phyloP scores from a whole-genome alignment of 2,329 filamentous ascomycete genomes.

The Pochonia chlamydosporia region DNA sequence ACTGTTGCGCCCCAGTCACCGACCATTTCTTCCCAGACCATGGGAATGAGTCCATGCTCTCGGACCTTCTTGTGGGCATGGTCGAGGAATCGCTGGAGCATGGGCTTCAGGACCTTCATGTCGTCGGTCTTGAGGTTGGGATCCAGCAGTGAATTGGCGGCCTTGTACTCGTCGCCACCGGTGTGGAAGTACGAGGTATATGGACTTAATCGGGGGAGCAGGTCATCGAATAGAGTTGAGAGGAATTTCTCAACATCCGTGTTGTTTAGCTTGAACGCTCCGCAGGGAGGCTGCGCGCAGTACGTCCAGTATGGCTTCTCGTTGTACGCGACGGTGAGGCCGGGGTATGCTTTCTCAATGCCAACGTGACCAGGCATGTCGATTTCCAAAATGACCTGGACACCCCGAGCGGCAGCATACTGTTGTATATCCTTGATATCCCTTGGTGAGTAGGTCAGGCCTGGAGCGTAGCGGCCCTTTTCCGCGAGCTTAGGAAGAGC shows the following conservation, averaged over 20 bases:
- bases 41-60: conserved; percentile 58
- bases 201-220: conserved; percentile 64
- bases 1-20: conserved; percentile 72
- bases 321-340: conserved; percentile 49
- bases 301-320: conserved; percentile 51
- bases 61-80: conserved; percentile 61
- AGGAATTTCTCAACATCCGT: conserved; percentile 65
- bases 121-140: conserved; percentile 64
- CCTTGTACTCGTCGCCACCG: conserved; percentile 82
- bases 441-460: conserved; percentile 59
- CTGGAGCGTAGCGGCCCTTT: conserved; percentile 67
- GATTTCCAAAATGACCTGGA: conserved; percentile 56
- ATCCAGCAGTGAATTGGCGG: conserved; percentile 60
- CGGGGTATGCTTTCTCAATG: conserved; percentile 48
- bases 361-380: conserved; percentile 57
- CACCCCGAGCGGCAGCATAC: conserved; percentile 58
- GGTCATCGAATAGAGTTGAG: conserved; percentile 65
- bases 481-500: conserved; percentile 61
- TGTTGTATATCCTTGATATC: conserved; percentile 63
- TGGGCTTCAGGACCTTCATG: conserved; percentile 58
- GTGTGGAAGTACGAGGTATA: conserved; percentile 77
- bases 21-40: conserved; percentile 88
- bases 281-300: conserved; percentile 59
- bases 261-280: conserved; percentile 71
- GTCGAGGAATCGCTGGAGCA: conserved; percentile 74